Conservation (phyloP, 78 protist genomes). For the Mantamonas sphyraenae region DNA sequence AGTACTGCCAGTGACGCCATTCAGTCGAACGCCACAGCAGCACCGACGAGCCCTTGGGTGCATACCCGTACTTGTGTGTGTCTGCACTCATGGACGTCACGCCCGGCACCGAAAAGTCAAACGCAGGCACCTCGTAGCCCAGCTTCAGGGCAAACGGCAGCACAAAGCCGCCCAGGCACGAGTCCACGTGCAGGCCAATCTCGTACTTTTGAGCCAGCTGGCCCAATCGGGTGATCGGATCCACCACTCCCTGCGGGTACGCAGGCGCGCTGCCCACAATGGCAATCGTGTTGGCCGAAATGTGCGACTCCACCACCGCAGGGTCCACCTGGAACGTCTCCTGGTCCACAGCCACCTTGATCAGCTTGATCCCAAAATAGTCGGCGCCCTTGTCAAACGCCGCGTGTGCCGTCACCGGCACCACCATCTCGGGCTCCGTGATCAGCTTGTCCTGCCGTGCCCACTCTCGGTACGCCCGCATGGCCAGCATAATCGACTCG, state of each 20-base stretch:
- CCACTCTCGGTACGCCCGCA: neutral
- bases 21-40: constrained; percentile 27
- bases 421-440: constrained; percentile 5
- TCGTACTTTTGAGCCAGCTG: constrained; percentile 35
- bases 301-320: neutral
- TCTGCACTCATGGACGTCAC: constrained; percentile 76
- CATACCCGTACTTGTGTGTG: constrained; percentile 88
- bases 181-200: constrained; percentile 73
- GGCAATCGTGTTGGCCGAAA: neutral
- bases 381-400: constrained; percentile 36
- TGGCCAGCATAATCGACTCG: constrained; percentile 7
- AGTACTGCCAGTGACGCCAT: neutral
- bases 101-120: constrained; percentile 67
- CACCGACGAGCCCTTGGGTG: constrained; percentile 77
- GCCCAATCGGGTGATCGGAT: constrained; percentile 51
- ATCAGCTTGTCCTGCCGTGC: neutral
- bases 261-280: constrained; percentile 68
- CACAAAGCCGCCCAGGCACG: constrained; percentile 78
- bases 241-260: constrained; percentile 76
- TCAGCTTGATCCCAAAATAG: constrained; percentile 15
- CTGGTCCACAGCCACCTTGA: neutral
- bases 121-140: constrained; percentile 49
- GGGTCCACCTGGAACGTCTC: too few relatives aligned
- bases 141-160: constrained; percentile 53
- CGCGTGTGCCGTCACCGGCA: constrained; percentile 39